Base-by-base conservation (phyloP, 2,329 filamentous ascomycete genomes). In the Diaporthe australafricana region DNA sequence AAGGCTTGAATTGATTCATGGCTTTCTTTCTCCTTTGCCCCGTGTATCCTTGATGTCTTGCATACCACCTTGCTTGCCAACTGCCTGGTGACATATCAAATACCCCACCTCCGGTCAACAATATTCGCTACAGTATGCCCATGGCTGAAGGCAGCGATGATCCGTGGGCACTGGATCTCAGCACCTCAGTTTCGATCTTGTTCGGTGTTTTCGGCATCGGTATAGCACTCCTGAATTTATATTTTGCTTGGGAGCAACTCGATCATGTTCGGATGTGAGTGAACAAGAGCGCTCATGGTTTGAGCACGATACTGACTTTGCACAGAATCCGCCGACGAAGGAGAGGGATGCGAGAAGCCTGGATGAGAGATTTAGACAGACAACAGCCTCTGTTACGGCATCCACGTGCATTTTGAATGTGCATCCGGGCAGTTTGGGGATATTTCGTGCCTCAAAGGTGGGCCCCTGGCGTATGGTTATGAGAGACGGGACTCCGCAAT, bases 171-270 rank as follows among this genome's bases (percentile, higher is more conserved):
- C 32, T 68, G n/a, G 65, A 68, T 45, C 65, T 68, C 27, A 53
- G 42, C 30, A 68, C 65, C 0, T 35, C 50, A 1, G 20, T 68
- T 22, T 17, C 50, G 47, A 68, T 56, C 20, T 1, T 56, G 6
- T 56, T 56, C 17, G 40, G 65, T 1, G 25, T 56, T 6, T 45
- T 56, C 1, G 50, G 65, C 1, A 5, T 55, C 1, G 38, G 20
- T 11, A 35, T 68, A 7, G 38, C 38, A 4, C 25, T 68, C 0
- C 38, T 45, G 6, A 56, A 56, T 2, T 45, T 68, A 20, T 68
- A 68, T 40, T 32, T 68, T 32, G 38, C 50, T 20, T 56, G 65
- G 65, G 65, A 68, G 12, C 50, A 68, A 68, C 50, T 56, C 6
- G 48, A 45, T 6, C 65, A 68, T 8, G 38, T 55, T 42, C 50